Evolutionary conservation across 2,329 filamentous ascomycete species (phyloP).

Genomic region (Sclerotinia minor): DNA sequence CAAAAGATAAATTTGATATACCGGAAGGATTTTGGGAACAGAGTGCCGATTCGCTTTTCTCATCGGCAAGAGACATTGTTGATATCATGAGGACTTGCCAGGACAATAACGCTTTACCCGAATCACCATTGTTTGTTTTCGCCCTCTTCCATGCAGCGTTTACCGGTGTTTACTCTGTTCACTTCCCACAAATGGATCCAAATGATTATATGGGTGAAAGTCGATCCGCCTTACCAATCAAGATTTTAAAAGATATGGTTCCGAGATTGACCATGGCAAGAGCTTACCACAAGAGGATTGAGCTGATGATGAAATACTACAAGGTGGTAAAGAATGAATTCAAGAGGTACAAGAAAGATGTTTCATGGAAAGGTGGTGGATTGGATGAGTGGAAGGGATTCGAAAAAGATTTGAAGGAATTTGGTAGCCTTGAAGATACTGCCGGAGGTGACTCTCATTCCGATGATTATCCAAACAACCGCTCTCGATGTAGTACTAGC

Average conservation of each 20-base stretch:
- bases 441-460: slow-evolving; percentile 32
- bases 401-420: slow-evolving; percentile 51
- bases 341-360: slow-evolving; percentile 34
- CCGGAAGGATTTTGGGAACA: slow-evolving; percentile 61
- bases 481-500: slow-evolving; percentile 38
- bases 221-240: slow-evolving; percentile 47
- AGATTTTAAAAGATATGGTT: slow-evolving; percentile 54
- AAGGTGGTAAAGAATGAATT: slow-evolving; percentile 51
- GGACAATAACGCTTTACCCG: slow-evolving; percentile 57
- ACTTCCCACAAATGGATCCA: slow-evolving; percentile 69
- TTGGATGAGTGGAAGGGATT: slow-evolving; percentile 57
- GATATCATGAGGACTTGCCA: slow-evolving; percentile 64
- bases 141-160: slow-evolving; percentile 67
- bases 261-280: slow-evolving; percentile 56
- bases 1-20: slow-evolving; percentile 48
- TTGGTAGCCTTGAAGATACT: slow-evolving; percentile 47
- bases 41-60: slow-evolving; percentile 63
- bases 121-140: slow-evolving; percentile 68
- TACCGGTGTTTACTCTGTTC: slow-evolving; percentile 63
- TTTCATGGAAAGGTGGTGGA: slow-evolving; percentile 48
- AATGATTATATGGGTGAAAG: slow-evolving; percentile 51
- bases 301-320: slow-evolving; percentile 56
- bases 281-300: slow-evolving; percentile 55
- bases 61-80: slow-evolving; percentile 61
- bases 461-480: slow-evolving; percentile 32